Percentiles rank a stretch among this genome's conserved stretches.
Evolutionary conservation across 2,329 filamentous ascomycete genomes (phyloP).

Genomic region (Diaporthe sp.): DNA sequence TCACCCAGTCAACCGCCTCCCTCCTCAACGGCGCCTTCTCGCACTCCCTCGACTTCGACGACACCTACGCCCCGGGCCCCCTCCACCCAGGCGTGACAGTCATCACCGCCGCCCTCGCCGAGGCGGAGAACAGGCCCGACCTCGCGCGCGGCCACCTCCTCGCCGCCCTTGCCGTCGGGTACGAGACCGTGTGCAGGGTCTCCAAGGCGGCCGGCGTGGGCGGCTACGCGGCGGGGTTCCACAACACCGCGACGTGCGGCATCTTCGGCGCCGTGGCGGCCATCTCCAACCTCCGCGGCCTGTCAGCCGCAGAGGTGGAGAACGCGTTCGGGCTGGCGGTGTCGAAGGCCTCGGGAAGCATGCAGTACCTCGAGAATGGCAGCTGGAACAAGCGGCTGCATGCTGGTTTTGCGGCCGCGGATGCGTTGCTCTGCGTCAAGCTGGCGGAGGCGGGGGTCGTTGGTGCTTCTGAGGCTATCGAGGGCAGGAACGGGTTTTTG

Average conservation of each 20-base stretch:
- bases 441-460: slow-evolving; percentile 46
- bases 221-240: slow-evolving; percentile 46
- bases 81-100: slow-evolving; percentile 57
- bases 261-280: slow-evolving; percentile 48
- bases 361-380: slow-evolving; percentile 50
- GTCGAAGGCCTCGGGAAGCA: slow-evolving; percentile 47
- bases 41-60: slow-evolving; percentile 60
- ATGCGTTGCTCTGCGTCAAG: slow-evolving; percentile 46
- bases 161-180: slow-evolving; percentile 45
- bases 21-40: slow-evolving; percentile 58
- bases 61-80: slow-evolving; percentile 57
- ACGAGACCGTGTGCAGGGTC: slow-evolving; percentile 47
- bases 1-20: slow-evolving; percentile 55
- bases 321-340: slow-evolving; percentile 46
- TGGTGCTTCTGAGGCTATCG: slow-evolving; percentile 44
- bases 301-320: slow-evolving; percentile 41
- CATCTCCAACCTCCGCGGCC: slow-evolving; percentile 44
- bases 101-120: slow-evolving; percentile 51
- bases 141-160: slow-evolving; percentile 23
- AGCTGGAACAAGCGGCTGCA: slow-evolving; percentile 49
- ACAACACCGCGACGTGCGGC: slow-evolving; percentile 47
- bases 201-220: slow-evolving; percentile 45
- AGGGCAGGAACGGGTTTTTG: slow-evolving; percentile 45
- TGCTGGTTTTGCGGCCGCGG: slow-evolving; percentile 48
- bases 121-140: slow-evolving; percentile 41